Conservation (phyloP, 2,329 filamentous ascomycete species). For the Xylariaceae sp. region DNA sequence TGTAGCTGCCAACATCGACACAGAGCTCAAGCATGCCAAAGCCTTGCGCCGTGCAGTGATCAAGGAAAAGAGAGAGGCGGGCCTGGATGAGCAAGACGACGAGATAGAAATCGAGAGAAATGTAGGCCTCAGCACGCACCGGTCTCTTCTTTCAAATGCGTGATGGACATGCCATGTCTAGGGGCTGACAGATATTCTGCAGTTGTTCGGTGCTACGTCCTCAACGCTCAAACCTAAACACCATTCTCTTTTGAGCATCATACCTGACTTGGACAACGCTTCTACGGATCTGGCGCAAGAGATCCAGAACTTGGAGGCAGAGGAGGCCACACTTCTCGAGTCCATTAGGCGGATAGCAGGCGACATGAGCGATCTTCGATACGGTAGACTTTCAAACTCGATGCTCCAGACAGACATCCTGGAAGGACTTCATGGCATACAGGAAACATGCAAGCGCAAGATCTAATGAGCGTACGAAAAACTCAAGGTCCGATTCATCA, state of each 20-base stretch:
- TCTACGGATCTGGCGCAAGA: slow-evolving; percentile 59
- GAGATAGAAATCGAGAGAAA: slow-evolving; percentile 56
- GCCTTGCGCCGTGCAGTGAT: slow-evolving; percentile 51
- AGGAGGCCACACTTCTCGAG: slow-evolving; percentile 52
- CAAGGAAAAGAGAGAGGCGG: slow-evolving; percentile 42
- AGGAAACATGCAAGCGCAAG: slow-evolving; percentile 52
- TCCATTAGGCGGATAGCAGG: slow-evolving; percentile 61
- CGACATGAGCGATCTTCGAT: slow-evolving; percentile 72
- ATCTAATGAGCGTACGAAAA: slow-evolving; percentile 20
- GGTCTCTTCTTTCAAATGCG: too few relatives aligned
- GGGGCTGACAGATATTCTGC: slow-evolving; percentile 12
- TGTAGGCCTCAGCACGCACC: slow-evolving; percentile 29
- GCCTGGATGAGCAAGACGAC: slow-evolving; percentile 50
- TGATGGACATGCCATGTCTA: background rate
- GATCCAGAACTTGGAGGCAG: slow-evolving; percentile 55
- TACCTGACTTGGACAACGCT: slow-evolving; percentile 63
- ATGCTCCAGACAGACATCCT: slow-evolving; percentile 60
- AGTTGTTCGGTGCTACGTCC: slow-evolving; percentile 52
- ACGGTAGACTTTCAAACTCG: slow-evolving; percentile 63
- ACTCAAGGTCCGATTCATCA: slow-evolving; percentile 12
- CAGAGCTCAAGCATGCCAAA: slow-evolving; percentile 56
- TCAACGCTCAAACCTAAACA: slow-evolving; percentile 36
- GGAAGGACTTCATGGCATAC: slow-evolving; percentile 56
- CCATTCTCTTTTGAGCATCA: slow-evolving; percentile 57
- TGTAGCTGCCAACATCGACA: slow-evolving; percentile 57